A percentile compares a stretch with the other conserved stretches of the same genome.
Conservation (phyloP, 2,329 filamentous ascomycete species). For the Penicillium sp. region DNA sequence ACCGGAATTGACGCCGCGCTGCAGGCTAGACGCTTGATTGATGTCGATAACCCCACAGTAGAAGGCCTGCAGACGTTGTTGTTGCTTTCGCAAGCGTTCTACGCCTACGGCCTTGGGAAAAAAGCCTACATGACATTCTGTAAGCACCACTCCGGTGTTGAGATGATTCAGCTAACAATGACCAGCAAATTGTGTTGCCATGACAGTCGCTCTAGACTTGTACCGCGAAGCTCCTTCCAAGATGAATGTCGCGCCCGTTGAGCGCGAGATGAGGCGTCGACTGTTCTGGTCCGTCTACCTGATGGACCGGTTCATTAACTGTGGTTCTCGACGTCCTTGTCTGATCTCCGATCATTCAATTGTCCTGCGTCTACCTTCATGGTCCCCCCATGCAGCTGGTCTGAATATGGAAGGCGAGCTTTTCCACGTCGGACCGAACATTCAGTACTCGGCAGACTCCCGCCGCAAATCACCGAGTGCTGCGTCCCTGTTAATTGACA, state of each 20-base stretch:
- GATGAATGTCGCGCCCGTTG: constrained; percentile 63
- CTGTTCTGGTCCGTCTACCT: constrained; percentile 89
- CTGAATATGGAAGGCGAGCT: constrained; percentile 74
- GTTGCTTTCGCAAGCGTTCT: constrained; percentile 73
- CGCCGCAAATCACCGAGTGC: constrained; percentile 74
- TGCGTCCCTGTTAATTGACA: constrained; percentile 80
- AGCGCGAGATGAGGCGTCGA: constrained; percentile 75
- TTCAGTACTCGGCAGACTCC: constrained; percentile 69
- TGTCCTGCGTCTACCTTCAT: constrained; percentile 72
- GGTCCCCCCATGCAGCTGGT: constrained; percentile 64
- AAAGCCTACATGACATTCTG: constrained; percentile 85
- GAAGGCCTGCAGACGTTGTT: constrained; percentile 76
- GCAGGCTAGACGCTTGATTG: constrained; percentile 69
- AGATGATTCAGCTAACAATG: not conserved
- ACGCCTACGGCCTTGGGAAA: constrained; percentile 76
- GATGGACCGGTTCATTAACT: constrained; percentile 79
- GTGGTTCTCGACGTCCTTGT: constrained; percentile 80
- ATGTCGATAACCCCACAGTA: constrained; percentile 78
- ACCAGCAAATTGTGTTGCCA: constrained; percentile 72
- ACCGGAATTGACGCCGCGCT: constrained; percentile 72
- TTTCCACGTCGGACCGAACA: constrained; percentile 77
- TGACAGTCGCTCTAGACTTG: constrained; percentile 79
- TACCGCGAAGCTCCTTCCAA: constrained; percentile 73
- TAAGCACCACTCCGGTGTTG: constrained; percentile 40
- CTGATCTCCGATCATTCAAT: constrained; percentile 77